A percentile compares a stretch with the other conserved stretches of the same genome.
These are phyloP conservation scores for Macrolepiota albuminosa DNA, from an alignment of 768 basidiomycete species.

Conservation along the genomic window DNA sequence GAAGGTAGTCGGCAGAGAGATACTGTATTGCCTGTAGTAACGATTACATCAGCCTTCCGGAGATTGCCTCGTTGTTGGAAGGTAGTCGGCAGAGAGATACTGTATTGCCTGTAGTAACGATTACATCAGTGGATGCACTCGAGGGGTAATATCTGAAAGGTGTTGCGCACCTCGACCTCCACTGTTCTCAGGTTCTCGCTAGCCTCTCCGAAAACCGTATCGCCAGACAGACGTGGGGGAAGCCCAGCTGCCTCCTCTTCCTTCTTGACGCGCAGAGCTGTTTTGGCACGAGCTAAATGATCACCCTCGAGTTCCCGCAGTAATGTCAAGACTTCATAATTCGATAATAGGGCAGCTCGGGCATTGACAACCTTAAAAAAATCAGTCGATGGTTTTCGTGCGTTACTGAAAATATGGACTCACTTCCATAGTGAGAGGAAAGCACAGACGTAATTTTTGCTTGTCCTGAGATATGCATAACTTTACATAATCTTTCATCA, in stretches of 20 bases:
- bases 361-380: conserved; percentile 55
- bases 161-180: conserved; percentile 64
- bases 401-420: not conserved
- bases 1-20: conserved; percentile 71
- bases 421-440: conserved; percentile 4
- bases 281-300: conserved; percentile 63
- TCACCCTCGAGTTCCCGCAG: conserved; percentile 74
- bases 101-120: conserved; percentile 63
- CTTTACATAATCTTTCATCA: conserved; percentile 1
- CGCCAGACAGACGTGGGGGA: conserved; percentile 1
- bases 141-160: not conserved
- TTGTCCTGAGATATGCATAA: not conserved
- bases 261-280: conserved; percentile 70
- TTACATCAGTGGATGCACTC: not conserved
- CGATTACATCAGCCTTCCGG: conserved; percentile 31
- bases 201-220: conserved; percentile 35
- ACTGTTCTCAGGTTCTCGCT: conserved; percentile 81
- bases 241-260: conserved; percentile 57
- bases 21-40: conserved; percentile 73
- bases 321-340: conserved; percentile 79
- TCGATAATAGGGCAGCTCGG: conserved; percentile 79
- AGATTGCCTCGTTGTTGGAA: conserved; percentile 64
- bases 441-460: not conserved
- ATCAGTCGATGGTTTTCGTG: not conserved
- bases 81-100: conserved; percentile 73